Evolutionary conservation across 2,329 filamentous ascomycete genomes (phyloP), one percentile per base, ranked within the genome.

Genomic region (Mycosphaerella arachidis): DNA sequence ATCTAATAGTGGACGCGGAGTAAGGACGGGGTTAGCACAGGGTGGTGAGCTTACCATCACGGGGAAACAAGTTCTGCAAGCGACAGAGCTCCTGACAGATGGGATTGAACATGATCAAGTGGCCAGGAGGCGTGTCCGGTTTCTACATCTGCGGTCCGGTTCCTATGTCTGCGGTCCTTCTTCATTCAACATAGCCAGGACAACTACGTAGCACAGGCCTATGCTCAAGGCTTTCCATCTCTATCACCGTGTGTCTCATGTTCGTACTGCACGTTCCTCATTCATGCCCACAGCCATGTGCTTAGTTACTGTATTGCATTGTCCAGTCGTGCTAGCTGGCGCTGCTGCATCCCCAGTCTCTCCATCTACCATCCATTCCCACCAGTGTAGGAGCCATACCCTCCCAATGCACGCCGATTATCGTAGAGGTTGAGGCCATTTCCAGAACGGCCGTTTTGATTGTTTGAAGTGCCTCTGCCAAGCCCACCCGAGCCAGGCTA

Each of bases 401-500:
- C n/a, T n/a, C 16, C 16, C 40, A 7, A 4, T 8, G 40, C 40
- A n/a, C 8, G 13, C 18, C 40, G 4, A n/a, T 18, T 18, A 16
- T 13, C 13, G 4, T 43, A 16, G 18, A n/a, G 1, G 40, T 16
- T n/a, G 16, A 6, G 5, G 13, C 40, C 40, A n/a, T 43, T 18
- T 43, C 40, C 37, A 16, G 37, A 43, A 43, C 37, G 37, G 16
- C 37, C 37, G 16, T 43, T 43, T n/a, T n/a, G 37, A 7, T 43
- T 43, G 37, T 43, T 43, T 43, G 48, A 52, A 52, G 48, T 18
- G n/a, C 48, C 50, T 35, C 9, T 16, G 51, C 51, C 51, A 33
- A 16, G 10, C 6, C 10, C 12, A 9, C 37, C 10, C 18, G 51
- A 53, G 54, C 56, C 53, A 48, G 35, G 56, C 60, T 65, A 66